Evolutionary conservation across 2,329 filamentous ascomycete species (phyloP).

Genomic region (Seiridium cupressi): DNA sequence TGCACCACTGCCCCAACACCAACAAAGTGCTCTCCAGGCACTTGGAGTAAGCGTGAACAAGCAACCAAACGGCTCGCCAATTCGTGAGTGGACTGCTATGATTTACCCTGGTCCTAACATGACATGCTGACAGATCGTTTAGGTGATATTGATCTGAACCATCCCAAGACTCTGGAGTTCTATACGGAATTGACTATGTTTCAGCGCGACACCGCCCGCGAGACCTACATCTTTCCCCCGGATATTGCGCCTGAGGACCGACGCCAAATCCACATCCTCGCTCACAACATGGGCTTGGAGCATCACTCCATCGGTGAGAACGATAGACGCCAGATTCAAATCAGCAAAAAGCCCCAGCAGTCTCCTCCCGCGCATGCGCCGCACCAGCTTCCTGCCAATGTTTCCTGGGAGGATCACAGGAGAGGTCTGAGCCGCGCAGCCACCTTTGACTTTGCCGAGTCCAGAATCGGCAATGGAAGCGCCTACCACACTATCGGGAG

Average conservation of each 20-base stretch:
- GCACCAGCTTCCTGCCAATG: constrained; percentile 55
- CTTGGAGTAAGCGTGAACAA: constrained; percentile 65
- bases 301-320: constrained; percentile 88
- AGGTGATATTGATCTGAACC: constrained; percentile 83
- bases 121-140: constrained; percentile 3
- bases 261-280: constrained; percentile 87
- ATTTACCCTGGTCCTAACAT: neutral
- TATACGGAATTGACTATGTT: constrained; percentile 91
- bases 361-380: constrained; percentile 55
- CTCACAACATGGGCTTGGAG: constrained; percentile 90
- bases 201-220: constrained; percentile 73
- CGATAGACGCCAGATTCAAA: constrained; percentile 85
- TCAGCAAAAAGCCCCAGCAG: constrained; percentile 68
- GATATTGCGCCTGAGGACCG: constrained; percentile 80
- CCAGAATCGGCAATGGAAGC: constrained; percentile 55
- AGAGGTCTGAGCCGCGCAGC: constrained; percentile 88
- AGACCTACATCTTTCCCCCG: constrained; percentile 81
- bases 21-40: constrained; percentile 83
- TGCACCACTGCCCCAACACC: constrained; percentile 67
- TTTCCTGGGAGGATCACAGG: constrained; percentile 73
- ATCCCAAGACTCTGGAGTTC: constrained; percentile 80
- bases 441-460: constrained; percentile 93
- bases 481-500: constrained; percentile 77
- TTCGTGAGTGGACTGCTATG: constrained; percentile 35
- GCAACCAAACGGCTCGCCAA: constrained; percentile 49